These are phyloP conservation scores for Clonostachys solani DNA, from an alignment of 2,329 filamentous ascomycete genomes.

Conservation along the genomic window DNA sequence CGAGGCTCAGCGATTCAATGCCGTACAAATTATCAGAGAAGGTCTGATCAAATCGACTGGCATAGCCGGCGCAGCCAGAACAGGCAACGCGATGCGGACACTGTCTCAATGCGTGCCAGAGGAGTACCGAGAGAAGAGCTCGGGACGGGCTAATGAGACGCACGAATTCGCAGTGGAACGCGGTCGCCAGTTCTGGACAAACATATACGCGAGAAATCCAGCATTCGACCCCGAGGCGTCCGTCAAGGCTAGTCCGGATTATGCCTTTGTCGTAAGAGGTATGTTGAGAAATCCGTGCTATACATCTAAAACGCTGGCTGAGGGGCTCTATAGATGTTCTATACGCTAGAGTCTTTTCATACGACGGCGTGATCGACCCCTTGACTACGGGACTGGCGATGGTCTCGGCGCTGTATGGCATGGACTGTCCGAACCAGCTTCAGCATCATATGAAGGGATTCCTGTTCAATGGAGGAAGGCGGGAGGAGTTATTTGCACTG, in stretches of 20 bases:
- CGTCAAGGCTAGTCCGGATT: constrained; percentile 8
- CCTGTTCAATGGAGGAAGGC: constrained; percentile 3
- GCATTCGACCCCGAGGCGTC: constrained; percentile 8
- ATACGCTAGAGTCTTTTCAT: constrained; percentile 5
- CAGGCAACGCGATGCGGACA: constrained; percentile 7
- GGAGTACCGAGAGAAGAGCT: constrained; percentile 1
- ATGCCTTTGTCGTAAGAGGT: constrained; percentile 9
- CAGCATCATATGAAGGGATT: constrained; percentile 7
- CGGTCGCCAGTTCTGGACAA: constrained; percentile 5
- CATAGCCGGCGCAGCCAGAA: constrained; percentile 7
- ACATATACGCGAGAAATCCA: constrained; percentile 7
- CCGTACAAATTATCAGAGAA: constrained; percentile 4
- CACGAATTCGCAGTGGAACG: constrained; percentile 2
- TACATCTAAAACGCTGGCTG: background rate
- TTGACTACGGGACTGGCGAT: constrained; percentile 3
- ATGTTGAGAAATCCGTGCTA: background rate
- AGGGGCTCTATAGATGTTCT: constrained; percentile 1
- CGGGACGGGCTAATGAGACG: constrained; percentile 4
- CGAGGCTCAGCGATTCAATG: constrained; percentile 2
- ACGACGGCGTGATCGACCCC: constrained; percentile 3
- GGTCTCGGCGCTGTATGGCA: constrained; percentile 3
- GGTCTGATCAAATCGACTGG: constrained; percentile 8
- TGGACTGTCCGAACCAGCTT: constrained; percentile 5
- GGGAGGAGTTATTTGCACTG: constrained; percentile 3
- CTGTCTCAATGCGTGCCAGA: constrained; percentile 5